A percentile compares a stretch with the other conserved stretches of the same genome.
These are phyloP conservation scores for Boletus rubroflammeus DNA, from an alignment of 768 basidiomycete species.

Conservation along the genomic window DNA sequence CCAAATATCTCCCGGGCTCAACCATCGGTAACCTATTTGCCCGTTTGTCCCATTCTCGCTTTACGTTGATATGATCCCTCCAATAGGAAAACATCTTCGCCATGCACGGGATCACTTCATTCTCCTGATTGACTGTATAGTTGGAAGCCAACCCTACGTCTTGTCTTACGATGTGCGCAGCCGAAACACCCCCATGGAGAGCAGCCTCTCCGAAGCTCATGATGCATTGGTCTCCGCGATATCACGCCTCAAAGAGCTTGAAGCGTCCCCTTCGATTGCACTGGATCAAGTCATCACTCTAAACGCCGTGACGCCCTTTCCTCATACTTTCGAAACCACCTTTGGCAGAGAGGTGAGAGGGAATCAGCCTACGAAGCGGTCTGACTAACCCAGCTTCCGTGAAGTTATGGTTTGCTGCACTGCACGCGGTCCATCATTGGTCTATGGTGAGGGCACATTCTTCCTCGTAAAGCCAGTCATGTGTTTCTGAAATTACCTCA, in stretches of 20 bases:
- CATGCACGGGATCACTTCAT: slow-evolving; percentile 84
- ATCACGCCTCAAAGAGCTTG: slow-evolving; percentile 49
- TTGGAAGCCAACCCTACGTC: slow-evolving; percentile 44
- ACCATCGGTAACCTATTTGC: slow-evolving; percentile 61
- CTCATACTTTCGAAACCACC: slow-evolving; percentile 72
- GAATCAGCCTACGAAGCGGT: background rate
- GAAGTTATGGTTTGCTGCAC: slow-evolving; percentile 80
- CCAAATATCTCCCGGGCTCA: slow-evolving; percentile 79
- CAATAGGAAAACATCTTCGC: slow-evolving; percentile 76
- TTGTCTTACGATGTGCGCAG: slow-evolving; percentile 74
- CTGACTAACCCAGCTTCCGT: slow-evolving; percentile 5
- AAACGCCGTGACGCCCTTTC: slow-evolving; percentile 77
- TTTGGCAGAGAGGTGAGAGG: slow-evolving; percentile 71
- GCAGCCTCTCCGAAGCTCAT: slow-evolving; percentile 54
- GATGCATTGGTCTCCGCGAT: slow-evolving; percentile 55
- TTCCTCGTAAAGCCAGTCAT: background rate
- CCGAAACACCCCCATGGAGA: slow-evolving; percentile 85
- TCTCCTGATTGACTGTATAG: slow-evolving; percentile 56
- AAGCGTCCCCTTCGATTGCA: slow-evolving; percentile 37
- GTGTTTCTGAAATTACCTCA: slow-evolving; percentile 2
- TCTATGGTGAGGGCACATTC: slow-evolving; percentile 59
- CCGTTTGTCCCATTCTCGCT: background rate
- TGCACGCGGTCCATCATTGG: slow-evolving; percentile 91
- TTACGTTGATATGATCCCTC: background rate
- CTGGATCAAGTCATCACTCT: slow-evolving; percentile 62